Percentiles rank a stretch among this genome's conserved stretches.
phyloP scores from a whole-genome alignment of 257 asterid genomes.

The Solanum okadae region DNA sequence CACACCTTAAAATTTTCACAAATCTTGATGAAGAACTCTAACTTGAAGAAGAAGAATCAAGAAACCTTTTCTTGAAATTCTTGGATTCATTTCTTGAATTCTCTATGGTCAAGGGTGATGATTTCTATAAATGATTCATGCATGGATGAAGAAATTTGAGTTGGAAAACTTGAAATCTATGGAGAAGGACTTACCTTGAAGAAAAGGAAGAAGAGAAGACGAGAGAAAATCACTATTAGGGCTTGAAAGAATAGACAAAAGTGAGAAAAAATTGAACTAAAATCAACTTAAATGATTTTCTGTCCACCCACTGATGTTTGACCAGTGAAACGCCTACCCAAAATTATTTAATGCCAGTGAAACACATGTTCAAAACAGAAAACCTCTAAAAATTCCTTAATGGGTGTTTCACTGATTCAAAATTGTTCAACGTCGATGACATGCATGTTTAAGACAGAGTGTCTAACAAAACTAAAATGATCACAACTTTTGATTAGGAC shows the following conservation, averaged over 20 bases:
- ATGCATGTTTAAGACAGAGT: neutral
- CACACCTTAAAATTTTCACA: neutral
- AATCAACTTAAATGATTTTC: no score
- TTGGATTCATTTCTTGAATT: neutral
- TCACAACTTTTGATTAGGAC: neutral
- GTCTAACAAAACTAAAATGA: neutral
- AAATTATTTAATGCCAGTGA: neutral
- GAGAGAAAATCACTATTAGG: neutral
- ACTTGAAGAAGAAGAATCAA: neutral
- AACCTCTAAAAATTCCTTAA: neutral
- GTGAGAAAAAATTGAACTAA: neutral
- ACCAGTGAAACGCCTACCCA: neutral
- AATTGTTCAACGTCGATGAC: neutral
- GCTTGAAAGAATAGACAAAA: neutral
- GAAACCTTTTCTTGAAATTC: neutral
- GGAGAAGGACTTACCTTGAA: neutral
- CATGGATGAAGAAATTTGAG: neutral
- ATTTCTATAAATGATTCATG: neutral
- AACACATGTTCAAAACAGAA: neutral
- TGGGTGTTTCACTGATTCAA: neutral
- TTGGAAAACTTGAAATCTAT: neutral
- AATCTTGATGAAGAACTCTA: neutral
- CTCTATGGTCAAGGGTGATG: neutral
- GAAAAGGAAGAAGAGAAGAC: neutral
- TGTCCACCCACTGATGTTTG: no score